These are phyloP conservation scores for Zymoseptoria crescenta DNA, from an alignment of 2,329 filamentous ascomycete species.

Conservation along the genomic window DNA sequence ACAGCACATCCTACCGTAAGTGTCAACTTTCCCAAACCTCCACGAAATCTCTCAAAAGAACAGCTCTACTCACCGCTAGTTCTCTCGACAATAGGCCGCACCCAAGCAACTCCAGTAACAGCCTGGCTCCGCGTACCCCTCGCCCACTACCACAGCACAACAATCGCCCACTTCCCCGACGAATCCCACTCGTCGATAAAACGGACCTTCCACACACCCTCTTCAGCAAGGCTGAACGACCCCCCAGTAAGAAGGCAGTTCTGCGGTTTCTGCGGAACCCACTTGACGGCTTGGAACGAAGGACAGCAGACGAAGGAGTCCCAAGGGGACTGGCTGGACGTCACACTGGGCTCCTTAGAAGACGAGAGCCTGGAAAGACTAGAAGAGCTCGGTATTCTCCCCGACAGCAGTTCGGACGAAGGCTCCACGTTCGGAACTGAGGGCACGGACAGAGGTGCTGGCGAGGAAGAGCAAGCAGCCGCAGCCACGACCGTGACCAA, in stretches of 20 bases:
- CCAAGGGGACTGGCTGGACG: constrained; percentile 59
- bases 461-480: constrained; percentile 3
- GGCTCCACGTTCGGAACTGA: constrained; percentile 24
- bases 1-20: constrained; percentile 63
- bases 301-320: constrained; percentile 26
- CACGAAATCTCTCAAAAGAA: neutral
- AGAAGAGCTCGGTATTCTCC: constrained; percentile 67
- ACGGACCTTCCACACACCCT: constrained; percentile 36
- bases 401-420: constrained; percentile 33
- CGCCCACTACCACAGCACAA: constrained; percentile 69
- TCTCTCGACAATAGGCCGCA: constrained; percentile 41
- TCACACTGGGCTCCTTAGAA: constrained; percentile 71
- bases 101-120: constrained; percentile 64
- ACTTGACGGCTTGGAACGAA: constrained; percentile 77
- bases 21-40: constrained; percentile 23
- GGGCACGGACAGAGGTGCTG: constrained; percentile 1
- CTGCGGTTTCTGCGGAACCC: constrained; percentile 86
- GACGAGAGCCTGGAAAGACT: constrained; percentile 63
- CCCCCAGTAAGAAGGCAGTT: constrained; percentile 62
- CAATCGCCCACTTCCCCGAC: constrained; percentile 67
- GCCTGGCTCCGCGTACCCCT: constrained; percentile 79
- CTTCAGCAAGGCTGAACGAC: constrained; percentile 40
- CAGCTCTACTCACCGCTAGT: neutral
- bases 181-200: constrained; percentile 49
- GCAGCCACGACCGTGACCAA: constrained; percentile 4